Conservation (phyloP, 2,329 filamentous ascomycete genomes). For the Nannizzia gypsea region DNA sequence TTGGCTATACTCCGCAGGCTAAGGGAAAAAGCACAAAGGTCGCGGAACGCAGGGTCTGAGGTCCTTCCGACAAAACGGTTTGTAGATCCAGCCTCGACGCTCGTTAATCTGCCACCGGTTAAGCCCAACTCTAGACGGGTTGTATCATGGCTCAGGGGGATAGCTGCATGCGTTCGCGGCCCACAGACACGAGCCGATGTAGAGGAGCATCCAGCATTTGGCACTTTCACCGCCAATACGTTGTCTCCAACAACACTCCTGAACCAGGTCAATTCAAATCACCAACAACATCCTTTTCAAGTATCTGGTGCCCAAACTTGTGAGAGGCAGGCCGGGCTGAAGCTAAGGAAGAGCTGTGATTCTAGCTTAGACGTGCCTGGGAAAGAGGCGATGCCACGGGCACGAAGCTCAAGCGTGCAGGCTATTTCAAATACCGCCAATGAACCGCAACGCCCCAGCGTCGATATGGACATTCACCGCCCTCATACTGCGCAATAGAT, state of each 20-base stretch:
- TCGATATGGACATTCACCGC: neutral
- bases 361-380: neutral
- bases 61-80: neutral
- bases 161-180: neutral
- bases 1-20: neutral
- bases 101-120: neutral
- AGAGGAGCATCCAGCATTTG: neutral
- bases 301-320: neutral
- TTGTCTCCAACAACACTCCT: neutral
- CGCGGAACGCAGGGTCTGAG: neutral
- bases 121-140: neutral
- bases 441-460: neutral
- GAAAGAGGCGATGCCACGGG: neutral
- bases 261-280: neutral
- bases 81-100: neutral
- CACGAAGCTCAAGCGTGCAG: neutral
- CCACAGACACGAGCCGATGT: neutral
- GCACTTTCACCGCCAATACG: neutral
- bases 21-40: neutral
- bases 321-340: neutral
- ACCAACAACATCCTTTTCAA: neutral
- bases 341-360: neutral
- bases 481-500: neutral
- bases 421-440: neutral
- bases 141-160: neutral